A percentile compares a stretch with the other conserved stretches of the same genome.
These are phyloP conservation scores for Linum usitatissimum DNA, from an alignment of 345 rosid genomes.

Conservation along the genomic window DNA sequence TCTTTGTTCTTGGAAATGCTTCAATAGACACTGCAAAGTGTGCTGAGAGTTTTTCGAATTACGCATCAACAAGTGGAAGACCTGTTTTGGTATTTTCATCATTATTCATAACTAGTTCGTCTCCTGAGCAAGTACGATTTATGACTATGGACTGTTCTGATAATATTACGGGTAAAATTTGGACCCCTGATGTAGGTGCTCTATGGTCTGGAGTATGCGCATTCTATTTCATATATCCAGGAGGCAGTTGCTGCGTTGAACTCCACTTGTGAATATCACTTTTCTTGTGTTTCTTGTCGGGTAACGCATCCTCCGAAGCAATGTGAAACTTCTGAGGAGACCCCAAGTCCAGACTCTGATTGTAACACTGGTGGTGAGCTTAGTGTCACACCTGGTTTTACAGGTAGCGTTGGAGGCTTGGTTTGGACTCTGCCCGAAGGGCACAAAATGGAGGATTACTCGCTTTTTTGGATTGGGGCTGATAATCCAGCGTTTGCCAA, in stretches of 20 bases:
- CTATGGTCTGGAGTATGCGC: slow-evolving; percentile 76
- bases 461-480: slow-evolving; percentile 72
- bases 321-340: slow-evolving; percentile 19
- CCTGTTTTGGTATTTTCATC: slow-evolving; percentile 46
- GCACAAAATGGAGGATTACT: slow-evolving; percentile 51
- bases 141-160: not conserved
- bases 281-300: slow-evolving; percentile 52
- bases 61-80: slow-evolving; percentile 29
- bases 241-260: slow-evolving; percentile 29
- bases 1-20: slow-evolving; percentile 75
- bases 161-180: slow-evolving; percentile 1
- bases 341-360: slow-evolving; percentile 17
- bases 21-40: slow-evolving; percentile 36
- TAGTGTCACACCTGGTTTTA: slow-evolving; percentile 17
- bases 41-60: slow-evolving; percentile 30
- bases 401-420: slow-evolving; percentile 59
- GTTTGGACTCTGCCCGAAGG: slow-evolving; percentile 58
- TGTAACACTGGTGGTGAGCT: slow-evolving; percentile 17
- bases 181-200: slow-evolving; percentile 45
- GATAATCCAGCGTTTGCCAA: slow-evolving; percentile 74
- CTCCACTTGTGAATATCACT: slow-evolving; percentile 22
- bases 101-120: not conserved
- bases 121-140: not conserved
- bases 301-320: slow-evolving; percentile 37
- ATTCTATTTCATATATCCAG: slow-evolving; percentile 40